Evolutionary conservation across 768 basidiomycete genomes (phyloP), one percentile per base, ranked within the genome.

Genomic region (Boletus fagicola): DNA sequence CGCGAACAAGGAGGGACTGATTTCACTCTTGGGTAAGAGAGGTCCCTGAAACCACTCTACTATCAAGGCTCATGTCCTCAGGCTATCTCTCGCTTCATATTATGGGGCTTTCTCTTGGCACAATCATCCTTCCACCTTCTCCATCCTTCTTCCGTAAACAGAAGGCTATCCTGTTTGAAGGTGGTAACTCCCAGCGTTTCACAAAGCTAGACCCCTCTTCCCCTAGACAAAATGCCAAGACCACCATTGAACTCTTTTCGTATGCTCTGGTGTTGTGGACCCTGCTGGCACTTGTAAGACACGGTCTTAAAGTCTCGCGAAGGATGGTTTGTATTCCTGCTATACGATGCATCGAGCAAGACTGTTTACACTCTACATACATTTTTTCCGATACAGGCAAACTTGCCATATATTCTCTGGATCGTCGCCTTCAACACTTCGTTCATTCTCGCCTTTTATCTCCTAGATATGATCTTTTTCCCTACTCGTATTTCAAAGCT

Each of bases 81-180:
- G 96, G 97, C 5, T 98, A 98, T 72, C 79, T 98, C 18, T 81
- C 95, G 0, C 86, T 98, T 60, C 93, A 96, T 66, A 76, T 97
- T 12, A 78, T 98, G 24, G 96, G 95, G 9, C 75, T 94, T 20
- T 86, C 90, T 1, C 79, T 84, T 0, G 97, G 96, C 1, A 88
- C 91, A 0, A 72, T 94, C 33, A 69, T 95, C 36, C 81, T 96
- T 16, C 91, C 92, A 0, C 86, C 91, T 10, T 82, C 83, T 2
- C 90, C 92, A 0, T 85, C 83, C 3, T 86, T 82, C 67, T 92
- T 89, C 68, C 78, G 86, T 20, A 75, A 78, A 50, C 82, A 81
- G 51, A 73, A 78, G 26, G 57, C 62, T 58, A 67, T 58, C 46
- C 67, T 65, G 3, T 43, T 24, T 12, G 58, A 70, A 11, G 57